phyloP scores from a whole-genome alignment of 495 filamentous ascomycete genomes.

The Tuber brumale region DNA sequence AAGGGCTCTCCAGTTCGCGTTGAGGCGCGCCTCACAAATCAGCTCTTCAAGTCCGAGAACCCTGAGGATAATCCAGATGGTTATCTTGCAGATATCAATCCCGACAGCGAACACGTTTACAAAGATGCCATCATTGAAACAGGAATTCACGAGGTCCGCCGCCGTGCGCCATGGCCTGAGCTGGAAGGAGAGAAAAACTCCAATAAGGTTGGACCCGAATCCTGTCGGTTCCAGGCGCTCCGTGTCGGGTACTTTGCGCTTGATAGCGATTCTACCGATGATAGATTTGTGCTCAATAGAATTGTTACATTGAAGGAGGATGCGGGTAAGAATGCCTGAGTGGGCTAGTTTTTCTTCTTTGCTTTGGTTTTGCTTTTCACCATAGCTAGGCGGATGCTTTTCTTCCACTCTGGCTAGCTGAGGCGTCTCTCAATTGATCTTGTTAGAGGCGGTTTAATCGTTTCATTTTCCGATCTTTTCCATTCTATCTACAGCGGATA shows the following conservation, averaged over 20 bases:
- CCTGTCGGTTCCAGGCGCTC: constrained; percentile 86
- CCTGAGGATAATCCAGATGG: constrained; percentile 66
- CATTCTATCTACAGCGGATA: background rate
- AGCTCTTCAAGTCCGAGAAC: constrained; percentile 79
- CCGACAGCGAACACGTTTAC: constrained; percentile 71
- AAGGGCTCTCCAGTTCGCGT: constrained; percentile 62
- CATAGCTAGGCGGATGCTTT: background rate
- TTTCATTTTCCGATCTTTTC: background rate
- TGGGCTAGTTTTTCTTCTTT: background rate
- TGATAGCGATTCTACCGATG: constrained; percentile 71
- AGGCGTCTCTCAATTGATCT: background rate
- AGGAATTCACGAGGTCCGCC: constrained; percentile 72
- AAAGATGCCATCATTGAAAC: constrained; percentile 72
- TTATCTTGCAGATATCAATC: constrained; percentile 78
- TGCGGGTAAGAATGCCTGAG: constrained; percentile 54
- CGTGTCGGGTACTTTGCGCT: constrained; percentile 82
- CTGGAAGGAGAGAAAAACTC: constrained; percentile 58
- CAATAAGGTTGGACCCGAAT: constrained; percentile 57
- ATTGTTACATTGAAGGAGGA: constrained; percentile 94
- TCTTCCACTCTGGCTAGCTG: background rate
- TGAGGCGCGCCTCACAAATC: constrained; percentile 74
- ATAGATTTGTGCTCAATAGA: constrained; percentile 76
- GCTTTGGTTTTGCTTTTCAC: background rate
- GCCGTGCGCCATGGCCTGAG: constrained; percentile 75
- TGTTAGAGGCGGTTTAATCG: background rate